These are phyloP conservation scores for Metschnikowia drakensbergensis DNA, from an alignment of 805 yeast species.

Conservation along the genomic window DNA sequence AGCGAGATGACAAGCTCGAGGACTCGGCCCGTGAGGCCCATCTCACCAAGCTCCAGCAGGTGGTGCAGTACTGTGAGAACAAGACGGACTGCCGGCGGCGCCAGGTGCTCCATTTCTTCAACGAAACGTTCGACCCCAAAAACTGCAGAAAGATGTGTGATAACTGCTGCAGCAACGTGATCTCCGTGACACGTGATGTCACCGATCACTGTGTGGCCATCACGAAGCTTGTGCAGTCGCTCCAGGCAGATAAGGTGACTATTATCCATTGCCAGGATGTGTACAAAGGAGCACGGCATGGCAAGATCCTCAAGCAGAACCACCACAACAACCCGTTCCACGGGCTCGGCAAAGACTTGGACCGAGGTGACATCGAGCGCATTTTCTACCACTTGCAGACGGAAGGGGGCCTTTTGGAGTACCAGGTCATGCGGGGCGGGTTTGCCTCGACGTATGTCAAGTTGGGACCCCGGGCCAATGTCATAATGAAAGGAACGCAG, in stretches of 20 bases:
- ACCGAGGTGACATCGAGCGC: constrained; percentile 73
- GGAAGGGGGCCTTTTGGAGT: constrained; percentile 64
- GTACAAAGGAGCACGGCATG: constrained; percentile 64
- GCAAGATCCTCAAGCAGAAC: constrained; percentile 60
- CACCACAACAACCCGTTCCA: constrained; percentile 59
- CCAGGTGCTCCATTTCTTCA: constrained; percentile 86
- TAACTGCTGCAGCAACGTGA: constrained; percentile 53
- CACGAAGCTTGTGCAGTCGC: constrained; percentile 51
- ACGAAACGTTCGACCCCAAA: constrained; percentile 68
- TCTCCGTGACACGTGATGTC: constrained; percentile 58
- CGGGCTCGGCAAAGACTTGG: constrained; percentile 64
- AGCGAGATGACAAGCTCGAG: constrained; percentile 66
- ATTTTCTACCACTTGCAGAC: constrained; percentile 75
- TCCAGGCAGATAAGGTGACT: constrained; percentile 65
- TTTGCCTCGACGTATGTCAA: constrained; percentile 75
- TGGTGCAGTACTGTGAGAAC: constrained; percentile 89
- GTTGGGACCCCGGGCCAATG: constrained; percentile 53
- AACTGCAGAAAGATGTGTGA: constrained; percentile 77
- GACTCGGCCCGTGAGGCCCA: constrained; percentile 69
- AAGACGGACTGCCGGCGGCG: constrained; percentile 84
- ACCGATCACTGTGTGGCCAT: constrained; percentile 60
- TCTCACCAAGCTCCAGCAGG: constrained; percentile 70
- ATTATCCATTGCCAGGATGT: constrained; percentile 78
- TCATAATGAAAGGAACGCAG: constrained; percentile 42
- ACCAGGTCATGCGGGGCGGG: constrained; percentile 68